phyloP scores from a whole-genome alignment of 495 filamentous ascomycete species.

The Xylaria castorea region DNA sequence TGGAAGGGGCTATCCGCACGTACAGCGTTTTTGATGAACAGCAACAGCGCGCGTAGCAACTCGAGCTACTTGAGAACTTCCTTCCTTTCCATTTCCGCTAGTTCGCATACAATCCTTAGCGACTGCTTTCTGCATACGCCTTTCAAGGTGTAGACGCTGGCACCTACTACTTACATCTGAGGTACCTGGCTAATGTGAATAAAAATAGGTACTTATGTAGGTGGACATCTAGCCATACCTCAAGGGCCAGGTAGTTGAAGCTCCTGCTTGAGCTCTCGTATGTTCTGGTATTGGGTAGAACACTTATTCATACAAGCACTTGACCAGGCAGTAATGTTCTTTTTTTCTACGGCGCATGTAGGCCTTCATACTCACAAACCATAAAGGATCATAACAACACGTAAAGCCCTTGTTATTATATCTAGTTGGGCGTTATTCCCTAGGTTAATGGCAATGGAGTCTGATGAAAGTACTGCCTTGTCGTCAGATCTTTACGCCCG shows the following conservation, averaged over 20 bases:
- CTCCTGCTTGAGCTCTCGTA: not conserved
- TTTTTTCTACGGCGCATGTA: not conserved
- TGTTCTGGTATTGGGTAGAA: not conserved
- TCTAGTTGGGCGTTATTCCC: not conserved
- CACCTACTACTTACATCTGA: too few species aligned
- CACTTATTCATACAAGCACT: not conserved
- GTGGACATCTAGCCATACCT: too few species aligned
- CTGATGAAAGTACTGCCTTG: slow-evolving; percentile 27
- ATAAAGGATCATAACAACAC: not conserved
- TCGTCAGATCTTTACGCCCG: slow-evolving; percentile 51
- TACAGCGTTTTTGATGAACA: not conserved
- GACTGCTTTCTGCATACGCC: not conserved
- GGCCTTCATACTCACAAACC: not conserved
- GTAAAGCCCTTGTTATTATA: too few species aligned
- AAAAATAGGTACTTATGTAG: too few species aligned
- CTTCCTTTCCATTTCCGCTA: too few species aligned
- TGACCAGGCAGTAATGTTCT: not conserved
- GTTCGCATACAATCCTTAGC: too few species aligned
- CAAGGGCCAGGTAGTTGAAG: not conserved
- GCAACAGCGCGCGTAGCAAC: too few species aligned
- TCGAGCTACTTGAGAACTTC: too few species aligned
- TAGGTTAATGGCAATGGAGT: slow-evolving; percentile 9
- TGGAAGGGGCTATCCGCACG: not conserved
- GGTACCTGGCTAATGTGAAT: too few species aligned
- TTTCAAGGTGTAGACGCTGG: not conserved